phyloP scores from a whole-genome alignment of 2,329 filamentous ascomycete genomes.

The Huntiella abstrusa region DNA sequence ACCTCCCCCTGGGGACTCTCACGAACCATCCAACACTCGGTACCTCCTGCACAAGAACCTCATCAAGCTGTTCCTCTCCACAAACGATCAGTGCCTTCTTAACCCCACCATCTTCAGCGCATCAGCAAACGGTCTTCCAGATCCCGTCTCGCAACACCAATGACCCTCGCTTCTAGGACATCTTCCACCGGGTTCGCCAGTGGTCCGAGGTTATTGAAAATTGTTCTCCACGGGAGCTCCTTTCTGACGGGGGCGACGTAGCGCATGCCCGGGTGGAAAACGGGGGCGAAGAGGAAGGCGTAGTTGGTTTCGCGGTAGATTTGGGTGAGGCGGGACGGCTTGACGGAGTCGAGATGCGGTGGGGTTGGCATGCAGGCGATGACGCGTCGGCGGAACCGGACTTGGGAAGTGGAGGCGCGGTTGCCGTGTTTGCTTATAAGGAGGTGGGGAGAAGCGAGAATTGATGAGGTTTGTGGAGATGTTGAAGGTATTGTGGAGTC shows the following conservation, averaged over 20 bases:
- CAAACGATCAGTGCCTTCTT: constrained; percentile 81
- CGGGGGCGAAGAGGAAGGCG: constrained; percentile 84
- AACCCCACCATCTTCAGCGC: constrained; percentile 54
- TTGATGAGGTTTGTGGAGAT: constrained; percentile 89
- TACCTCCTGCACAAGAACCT: constrained; percentile 83
- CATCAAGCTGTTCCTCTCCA: constrained; percentile 85
- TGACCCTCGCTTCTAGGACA: constrained; percentile 67
- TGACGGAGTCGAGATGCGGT: constrained; percentile 57
- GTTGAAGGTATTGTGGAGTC: constrained; percentile 98
- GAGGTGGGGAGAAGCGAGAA: constrained; percentile 70
- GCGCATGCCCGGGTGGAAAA: constrained; percentile 90
- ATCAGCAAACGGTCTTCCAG: constrained; percentile 75
- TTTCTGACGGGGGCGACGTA: constrained; percentile 71
- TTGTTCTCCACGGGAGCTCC: constrained; percentile 82
- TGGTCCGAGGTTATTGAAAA: constrained; percentile 92
- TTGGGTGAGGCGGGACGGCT: constrained; percentile 46
- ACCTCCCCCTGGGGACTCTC: constrained; percentile 22
- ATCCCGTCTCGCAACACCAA: constrained; percentile 80
- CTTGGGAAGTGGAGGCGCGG: constrained; percentile 80
- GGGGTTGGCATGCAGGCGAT: constrained; percentile 59
- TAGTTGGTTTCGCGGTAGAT: constrained; percentile 77
- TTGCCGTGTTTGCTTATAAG: constrained; percentile 92
- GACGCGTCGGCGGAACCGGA: constrained; percentile 88
- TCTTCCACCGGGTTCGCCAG: constrained; percentile 79
- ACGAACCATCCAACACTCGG: constrained; percentile 71